Base-by-base conservation (phyloP, 495 filamentous ascomycete species). In the Talaromyces proteolyticus region DNA sequence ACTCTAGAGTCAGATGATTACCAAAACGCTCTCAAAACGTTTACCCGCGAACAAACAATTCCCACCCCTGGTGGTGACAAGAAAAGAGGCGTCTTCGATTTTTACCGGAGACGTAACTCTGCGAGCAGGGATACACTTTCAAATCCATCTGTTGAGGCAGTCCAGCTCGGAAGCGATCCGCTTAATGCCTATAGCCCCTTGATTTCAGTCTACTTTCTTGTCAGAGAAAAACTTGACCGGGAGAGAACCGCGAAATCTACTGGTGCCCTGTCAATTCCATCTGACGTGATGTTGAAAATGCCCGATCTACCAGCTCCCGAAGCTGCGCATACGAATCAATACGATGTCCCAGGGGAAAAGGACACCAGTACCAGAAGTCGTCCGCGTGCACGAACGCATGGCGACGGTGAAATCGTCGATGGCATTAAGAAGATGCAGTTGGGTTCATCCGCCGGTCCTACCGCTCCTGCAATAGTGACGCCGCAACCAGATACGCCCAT, bases 61-160 rank as follows among this genome's bases (percentile, higher is more conserved):
- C 73, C 79, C 2, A 83, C 79, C 20, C 84, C 84, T 37, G 80
- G 85, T 23, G 58, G 65, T 3, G 94, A 97, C 62, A 91, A 88
- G 65, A 91, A 88, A 63, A 81, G 91, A 41, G 88, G 87, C 2
- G 89, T 93, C 54, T 96, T 97, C 55, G 91, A 96, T 63, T 97
- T 99, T 57, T 99, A 99, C 68, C 96, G 95, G 68, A 80, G 93
- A 55, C 81, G 91, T 26, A 96, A 88, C 60, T 96, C 94, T 1
- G 87, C 80, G 37, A 96, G 92, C 62, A 79, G 86, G 50, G 94
- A 97, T 52, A 95, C 89, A 6, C 77, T 99, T 51, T 87, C 87
- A n/a, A 85, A 83, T 21, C 79, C 86, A 18, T 96, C 92, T 47
- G 78, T 81, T 0, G 93, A 99, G 61, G 87, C 82, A 6, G 76